phyloP scores from a whole-genome alignment of 257 asterid species.

The Plantago major region DNA sequence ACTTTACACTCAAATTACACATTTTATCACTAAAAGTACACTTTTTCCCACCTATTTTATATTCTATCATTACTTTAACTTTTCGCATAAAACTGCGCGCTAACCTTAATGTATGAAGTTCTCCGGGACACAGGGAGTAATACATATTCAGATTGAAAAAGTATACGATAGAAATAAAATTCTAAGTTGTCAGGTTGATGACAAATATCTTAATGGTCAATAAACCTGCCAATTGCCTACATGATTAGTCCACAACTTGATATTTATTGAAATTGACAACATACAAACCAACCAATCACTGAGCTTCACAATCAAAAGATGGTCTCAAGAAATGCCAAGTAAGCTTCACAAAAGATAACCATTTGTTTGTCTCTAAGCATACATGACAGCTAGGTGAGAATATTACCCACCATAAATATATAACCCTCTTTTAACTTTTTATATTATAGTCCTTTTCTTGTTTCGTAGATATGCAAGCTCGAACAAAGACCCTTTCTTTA shows the following conservation, averaged over 20 bases:
- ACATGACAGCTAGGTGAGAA: conserved; percentile 4
- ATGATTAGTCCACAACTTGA: not conserved
- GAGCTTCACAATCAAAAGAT: conserved; percentile 5
- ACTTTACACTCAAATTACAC: too few relatives aligned
- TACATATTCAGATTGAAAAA: too few relatives aligned
- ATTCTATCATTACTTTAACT: too few relatives aligned
- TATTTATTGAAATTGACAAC: not conserved
- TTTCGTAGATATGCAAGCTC: conserved; percentile 4
- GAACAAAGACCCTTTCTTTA: conserved; percentile 14
- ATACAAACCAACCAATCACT: conserved; percentile 11
- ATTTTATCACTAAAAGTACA: too few relatives aligned
- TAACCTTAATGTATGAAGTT: too few relatives aligned
- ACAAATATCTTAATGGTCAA: not conserved
- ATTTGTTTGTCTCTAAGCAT: conserved; percentile 19
- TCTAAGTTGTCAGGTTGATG: too few relatives aligned
- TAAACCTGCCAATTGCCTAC: not conserved
- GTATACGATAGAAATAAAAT: too few relatives aligned
- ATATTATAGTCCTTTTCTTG: conserved; percentile 5
- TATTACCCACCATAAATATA: conserved; percentile 10
- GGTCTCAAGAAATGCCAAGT: conserved; percentile 19
- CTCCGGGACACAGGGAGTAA: too few relatives aligned
- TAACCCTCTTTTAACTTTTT: not conserved
- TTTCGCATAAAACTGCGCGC: too few relatives aligned
- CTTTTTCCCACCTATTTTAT: too few relatives aligned
- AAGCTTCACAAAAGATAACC: not conserved